phyloP scores from a whole-genome alignment of 225 moss, liverwort and hornwort genomes.

The Straminergon stramineum region DNA sequence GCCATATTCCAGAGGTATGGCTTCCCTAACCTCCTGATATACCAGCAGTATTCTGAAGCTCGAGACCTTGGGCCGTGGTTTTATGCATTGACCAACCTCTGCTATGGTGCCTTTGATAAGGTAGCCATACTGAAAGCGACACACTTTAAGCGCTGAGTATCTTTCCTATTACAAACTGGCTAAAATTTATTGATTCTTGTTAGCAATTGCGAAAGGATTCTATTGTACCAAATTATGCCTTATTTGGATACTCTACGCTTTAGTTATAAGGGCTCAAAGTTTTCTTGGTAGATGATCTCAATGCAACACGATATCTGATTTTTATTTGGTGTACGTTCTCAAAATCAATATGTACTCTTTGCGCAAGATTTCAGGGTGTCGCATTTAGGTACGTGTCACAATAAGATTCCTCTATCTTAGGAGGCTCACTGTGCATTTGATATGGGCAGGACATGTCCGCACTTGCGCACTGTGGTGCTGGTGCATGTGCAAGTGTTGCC shows the following conservation, averaged over 20 bases:
- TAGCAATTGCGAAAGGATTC: background rate
- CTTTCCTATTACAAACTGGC: background rate
- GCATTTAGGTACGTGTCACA: background rate
- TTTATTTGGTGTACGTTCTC: background rate
- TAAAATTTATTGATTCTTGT: background rate
- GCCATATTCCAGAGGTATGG: conserved; percentile 34
- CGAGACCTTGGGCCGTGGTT: background rate
- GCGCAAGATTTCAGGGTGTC: background rate
- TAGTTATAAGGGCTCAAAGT: background rate
- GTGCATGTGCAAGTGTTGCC: conserved; percentile 57
- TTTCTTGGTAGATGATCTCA: background rate
- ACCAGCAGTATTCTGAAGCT: background rate
- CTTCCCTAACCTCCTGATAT: background rate
- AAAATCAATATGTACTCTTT: background rate
- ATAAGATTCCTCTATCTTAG: background rate
- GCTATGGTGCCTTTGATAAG: background rate
- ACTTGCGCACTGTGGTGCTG: conserved; percentile 47
- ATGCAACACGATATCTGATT: background rate
- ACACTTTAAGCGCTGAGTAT: background rate
- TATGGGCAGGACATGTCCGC: conserved; percentile 47
- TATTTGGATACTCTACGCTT: background rate
- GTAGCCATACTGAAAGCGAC: background rate
- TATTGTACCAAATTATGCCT: background rate
- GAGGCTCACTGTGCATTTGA: background rate
- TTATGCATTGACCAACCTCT: background rate